Evolutionary conservation across 495 filamentous ascomycete species (phyloP), one percentile per base, ranked within the genome.

Genomic region (Hamigera avellanea): DNA sequence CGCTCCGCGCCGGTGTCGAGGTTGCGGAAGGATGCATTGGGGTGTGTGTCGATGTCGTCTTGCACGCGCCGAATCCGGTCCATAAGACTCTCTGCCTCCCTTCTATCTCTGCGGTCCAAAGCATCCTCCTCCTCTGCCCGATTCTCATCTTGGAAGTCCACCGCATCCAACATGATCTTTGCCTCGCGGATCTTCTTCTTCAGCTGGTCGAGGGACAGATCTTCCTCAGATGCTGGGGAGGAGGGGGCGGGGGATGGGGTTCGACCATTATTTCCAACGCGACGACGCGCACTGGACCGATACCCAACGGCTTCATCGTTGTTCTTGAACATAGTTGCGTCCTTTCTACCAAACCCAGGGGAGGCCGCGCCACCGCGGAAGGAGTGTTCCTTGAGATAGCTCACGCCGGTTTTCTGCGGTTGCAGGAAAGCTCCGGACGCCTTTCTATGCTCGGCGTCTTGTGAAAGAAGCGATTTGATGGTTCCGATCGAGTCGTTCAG

Each of bases 271-370:
- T 75, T 79, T 19, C 86, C 74, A 28, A 81, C 53, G 36, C 93
- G 76, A 35, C 85, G 85, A 41, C 93, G 81, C 35, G 93, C 93
- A 54, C 89, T 95, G 6, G 91, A 96, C 38, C 78, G 81, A 43
- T 99, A 99, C 2, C 87, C 87, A 35, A 87, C 71, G 40, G 70
- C 61, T 33, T 80, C 78, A 43, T 95, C 87, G 43, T 96, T 91
- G 50, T 96, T 94, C 53, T 89, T 89, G 61, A 88, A 99, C 30
- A 95, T 78, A 1, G 93, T 99, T 12, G 83, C 93, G 60, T 99
- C 93, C 54, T 96, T 95, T 26, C 87, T 81, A 23, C 60, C 59
- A 33, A 41, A 37, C 4, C 52, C 56, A 26, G 62, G 42, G 1
- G 59, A 50, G 18, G 58, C 64, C 16, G 58, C 64, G 18, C 62